Evolutionary conservation across 108 stramenopile species (phyloP).

Genomic region (Nannochloropsis salina): DNA sequence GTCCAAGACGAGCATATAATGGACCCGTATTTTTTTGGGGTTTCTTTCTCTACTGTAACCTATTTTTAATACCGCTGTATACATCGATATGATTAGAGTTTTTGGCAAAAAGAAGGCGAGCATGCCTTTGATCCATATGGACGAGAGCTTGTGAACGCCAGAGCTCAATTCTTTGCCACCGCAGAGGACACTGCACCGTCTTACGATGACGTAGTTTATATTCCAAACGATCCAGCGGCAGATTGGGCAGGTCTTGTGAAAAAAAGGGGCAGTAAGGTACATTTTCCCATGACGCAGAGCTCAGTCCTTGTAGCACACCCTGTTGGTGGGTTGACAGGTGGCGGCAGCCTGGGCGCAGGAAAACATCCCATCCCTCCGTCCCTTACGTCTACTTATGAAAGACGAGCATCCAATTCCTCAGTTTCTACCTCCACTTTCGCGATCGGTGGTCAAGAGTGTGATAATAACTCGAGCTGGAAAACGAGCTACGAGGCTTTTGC

Average conservation of each 20-base stretch:
- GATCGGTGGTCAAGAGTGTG: neutral
- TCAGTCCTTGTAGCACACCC: neutral
- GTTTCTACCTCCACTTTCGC: neutral
- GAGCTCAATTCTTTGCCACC: neutral
- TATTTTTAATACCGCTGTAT: no score
- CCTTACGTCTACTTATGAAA: neutral
- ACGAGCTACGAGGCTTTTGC: neutral
- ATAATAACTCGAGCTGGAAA: neutral
- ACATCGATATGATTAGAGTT: neutral
- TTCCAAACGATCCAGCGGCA: neutral
- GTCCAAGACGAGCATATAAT: no score
- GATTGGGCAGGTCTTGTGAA: constrained; percentile 13
- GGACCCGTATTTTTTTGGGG: no score
- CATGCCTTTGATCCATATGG: neutral
- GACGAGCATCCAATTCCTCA: neutral
- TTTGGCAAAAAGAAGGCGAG: neutral
- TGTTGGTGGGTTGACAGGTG: neutral
- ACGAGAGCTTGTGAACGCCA: neutral
- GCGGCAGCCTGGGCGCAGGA: neutral
- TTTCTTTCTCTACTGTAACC: neutral
- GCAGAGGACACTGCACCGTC: neutral
- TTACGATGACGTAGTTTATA: neutral
- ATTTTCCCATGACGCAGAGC: neutral
- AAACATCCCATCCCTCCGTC: neutral
- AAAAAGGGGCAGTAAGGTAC: neutral